Base-by-base conservation (phyloP, 2,329 filamentous ascomycete species). In the Pseudopyrenochaeta lycopersici region DNA sequence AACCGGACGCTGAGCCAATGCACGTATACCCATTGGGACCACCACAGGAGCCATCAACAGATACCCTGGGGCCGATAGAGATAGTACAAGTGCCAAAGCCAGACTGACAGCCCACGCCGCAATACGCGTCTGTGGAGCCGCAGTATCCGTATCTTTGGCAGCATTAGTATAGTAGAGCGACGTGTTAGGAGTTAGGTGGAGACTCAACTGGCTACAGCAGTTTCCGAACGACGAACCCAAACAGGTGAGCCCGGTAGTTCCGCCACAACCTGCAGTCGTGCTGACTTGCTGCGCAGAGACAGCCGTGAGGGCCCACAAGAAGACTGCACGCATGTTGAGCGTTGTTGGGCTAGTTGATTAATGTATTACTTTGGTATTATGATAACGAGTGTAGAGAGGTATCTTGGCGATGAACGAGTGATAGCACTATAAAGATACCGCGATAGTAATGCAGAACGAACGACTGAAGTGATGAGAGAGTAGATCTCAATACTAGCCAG, bases 1-100 rank as follows among this genome's bases (percentile, higher is more conserved):
- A 60, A 5, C 78, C 78, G 50, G 74, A 75, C 11, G 57, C 40
- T 55, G 50, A 62, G 27, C 59, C 54, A 5, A 48, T 42, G 52
- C 63, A 66, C n/a, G 49, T 56, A 27, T 27, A 27, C 4, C 23
- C 23, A 4, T 27, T 27, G 23, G 23, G 4, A 27, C 23, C 23
- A 27, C 23, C 23, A 9, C 23, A 27, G 9, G 23, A 27, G 23
- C 23, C 23, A 27, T 27, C 23, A 27, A 5, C 23, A 27, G 23
- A 27, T 27, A 27, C 9, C 23, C 4, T 27, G 23, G 23, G 9
- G 23, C 23, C 23, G 4, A 9, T 27, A 9, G 23, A 5, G 4
- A 9, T 27, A 9, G 23, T 27, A 27, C 23, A 27, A 9, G 23
- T 27, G 9, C 23, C 23, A 27, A 27, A 27, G 23, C 23, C 23